phyloP scores from a whole-genome alignment of 495 filamentous ascomycete species.

The Stereocaulon alpinum region DNA sequence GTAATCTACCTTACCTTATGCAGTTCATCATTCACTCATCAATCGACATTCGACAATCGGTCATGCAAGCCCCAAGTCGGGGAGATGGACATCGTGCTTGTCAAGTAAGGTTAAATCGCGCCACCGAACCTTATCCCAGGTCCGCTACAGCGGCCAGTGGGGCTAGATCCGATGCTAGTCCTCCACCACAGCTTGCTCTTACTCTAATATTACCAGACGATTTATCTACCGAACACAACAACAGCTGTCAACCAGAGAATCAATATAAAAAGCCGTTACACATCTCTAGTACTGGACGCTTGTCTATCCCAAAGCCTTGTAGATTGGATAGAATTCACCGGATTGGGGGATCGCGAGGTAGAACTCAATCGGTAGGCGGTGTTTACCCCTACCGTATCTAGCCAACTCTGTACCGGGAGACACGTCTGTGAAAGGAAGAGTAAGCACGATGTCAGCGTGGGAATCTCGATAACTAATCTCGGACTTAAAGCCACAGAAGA shows the following conservation, averaged over 20 bases:
- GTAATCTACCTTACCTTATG: not conserved
- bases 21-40: too few relatives aligned
- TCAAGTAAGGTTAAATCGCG: constrained; percentile 17
- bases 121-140: constrained; percentile 13
- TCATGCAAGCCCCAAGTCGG: not conserved
- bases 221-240: not conserved
- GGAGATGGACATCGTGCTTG: constrained; percentile 1
- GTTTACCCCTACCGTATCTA: too few relatives aligned
- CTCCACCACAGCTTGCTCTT: not conserved
- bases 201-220: not conserved
- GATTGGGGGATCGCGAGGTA: too few relatives aligned
- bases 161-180: constrained; percentile 8
- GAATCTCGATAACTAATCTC: not conserved
- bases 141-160: constrained; percentile 6
- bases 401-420: too few relatives aligned
- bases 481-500: not conserved
- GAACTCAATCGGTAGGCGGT: too few relatives aligned
- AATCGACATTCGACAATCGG: too few relatives aligned
- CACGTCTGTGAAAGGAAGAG: not conserved
- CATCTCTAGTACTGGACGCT: too few relatives aligned
- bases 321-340: too few relatives aligned
- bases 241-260: too few relatives aligned
- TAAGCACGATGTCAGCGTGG: not conserved
- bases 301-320: too few relatives aligned
- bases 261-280: too few relatives aligned